phyloP scores from a whole-genome alignment of 345 rosid species.

The Turnera subulata region DNA sequence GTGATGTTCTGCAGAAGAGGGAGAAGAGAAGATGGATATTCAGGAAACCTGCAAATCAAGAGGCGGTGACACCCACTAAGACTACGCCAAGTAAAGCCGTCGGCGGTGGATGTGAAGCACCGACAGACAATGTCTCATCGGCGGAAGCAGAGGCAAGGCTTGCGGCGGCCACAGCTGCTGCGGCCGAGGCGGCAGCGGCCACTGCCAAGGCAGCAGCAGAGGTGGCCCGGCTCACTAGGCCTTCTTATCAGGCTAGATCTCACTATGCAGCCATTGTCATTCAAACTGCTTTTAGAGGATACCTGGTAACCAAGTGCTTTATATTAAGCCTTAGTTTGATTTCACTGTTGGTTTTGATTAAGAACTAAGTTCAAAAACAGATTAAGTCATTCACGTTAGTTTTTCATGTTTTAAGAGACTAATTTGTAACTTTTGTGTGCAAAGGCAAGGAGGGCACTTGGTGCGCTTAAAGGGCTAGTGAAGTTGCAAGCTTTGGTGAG shows the following conservation, averaged over 20 bases:
- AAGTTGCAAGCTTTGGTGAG: slow-evolving; percentile 87
- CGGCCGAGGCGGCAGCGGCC: too few species aligned
- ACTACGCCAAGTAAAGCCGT: slow-evolving; percentile 7
- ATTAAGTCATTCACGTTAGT: too few species aligned
- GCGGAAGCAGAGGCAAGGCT: slow-evolving; percentile 35
- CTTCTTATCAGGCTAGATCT: slow-evolving; percentile 39
- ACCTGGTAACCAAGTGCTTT: slow-evolving; percentile 40
- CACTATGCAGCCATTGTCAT: slow-evolving; percentile 53
- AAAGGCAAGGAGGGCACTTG: slow-evolving; percentile 71
- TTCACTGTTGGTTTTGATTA: not conserved
- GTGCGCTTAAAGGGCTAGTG: slow-evolving; percentile 73
- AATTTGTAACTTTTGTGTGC: slow-evolving; percentile 2
- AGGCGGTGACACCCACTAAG: slow-evolving; percentile 30
- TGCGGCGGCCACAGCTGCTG: slow-evolving; percentile 35
- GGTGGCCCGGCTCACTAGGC: slow-evolving; percentile 41
- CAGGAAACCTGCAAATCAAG: slow-evolving; percentile 51
- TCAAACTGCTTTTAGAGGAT: slow-evolving; percentile 80
- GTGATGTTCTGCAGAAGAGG: slow-evolving; percentile 36
- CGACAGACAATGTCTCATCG: slow-evolving; percentile 10
- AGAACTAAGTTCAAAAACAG: too few species aligned
- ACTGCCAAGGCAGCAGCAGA: slow-evolving; percentile 40
- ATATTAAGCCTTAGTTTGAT: not conserved
- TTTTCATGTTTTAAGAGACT: too few species aligned
- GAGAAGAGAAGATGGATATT: slow-evolving; percentile 76
- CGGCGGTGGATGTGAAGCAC: slow-evolving; percentile 6